A percentile compares a stretch with the other conserved stretches of the same genome.
Evolutionary conservation across 352 stramenopile genomes (phyloP).

Genomic region (Pythium angustatum): DNA sequence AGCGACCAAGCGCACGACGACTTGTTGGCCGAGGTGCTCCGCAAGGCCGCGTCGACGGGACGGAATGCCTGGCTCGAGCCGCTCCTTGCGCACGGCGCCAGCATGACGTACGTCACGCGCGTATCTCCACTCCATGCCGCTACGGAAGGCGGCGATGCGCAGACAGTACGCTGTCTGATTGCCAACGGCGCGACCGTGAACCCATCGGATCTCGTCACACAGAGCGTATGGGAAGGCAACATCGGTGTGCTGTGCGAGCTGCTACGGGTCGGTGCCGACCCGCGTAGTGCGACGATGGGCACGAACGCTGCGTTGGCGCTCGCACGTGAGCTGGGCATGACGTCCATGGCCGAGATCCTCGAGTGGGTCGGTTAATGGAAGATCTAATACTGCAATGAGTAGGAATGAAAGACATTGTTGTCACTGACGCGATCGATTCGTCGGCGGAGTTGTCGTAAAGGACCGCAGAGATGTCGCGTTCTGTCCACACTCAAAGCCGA

Average conservation of each 20-base stretch:
- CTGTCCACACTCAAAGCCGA: no score
- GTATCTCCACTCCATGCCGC: background rate
- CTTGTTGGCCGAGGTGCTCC: background rate
- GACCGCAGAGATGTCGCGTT: no score
- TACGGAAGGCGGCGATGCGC: background rate
- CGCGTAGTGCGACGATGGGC: background rate
- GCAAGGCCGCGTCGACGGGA: background rate
- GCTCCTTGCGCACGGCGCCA: slow-evolving; percentile 7
- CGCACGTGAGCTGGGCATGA: no score
- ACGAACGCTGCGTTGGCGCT: background rate
- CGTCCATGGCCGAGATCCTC: no score
- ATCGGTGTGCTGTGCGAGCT: background rate
- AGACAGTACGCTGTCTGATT: background rate
- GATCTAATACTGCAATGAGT: no score
- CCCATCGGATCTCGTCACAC: background rate
- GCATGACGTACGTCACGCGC: background rate
- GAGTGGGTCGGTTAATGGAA: no score
- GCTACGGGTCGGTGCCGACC: slow-evolving; percentile 3
- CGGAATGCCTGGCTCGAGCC: background rate
- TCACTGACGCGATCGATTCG: no score
- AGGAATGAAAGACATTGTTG: no score
- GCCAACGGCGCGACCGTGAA: background rate
- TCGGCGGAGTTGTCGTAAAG: no score
- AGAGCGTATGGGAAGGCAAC: slow-evolving; percentile 1
- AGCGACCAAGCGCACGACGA: background rate